Evolutionary conservation across 257 asterid genomes (phyloP).

Genomic region (Penstemon davidsonii): DNA sequence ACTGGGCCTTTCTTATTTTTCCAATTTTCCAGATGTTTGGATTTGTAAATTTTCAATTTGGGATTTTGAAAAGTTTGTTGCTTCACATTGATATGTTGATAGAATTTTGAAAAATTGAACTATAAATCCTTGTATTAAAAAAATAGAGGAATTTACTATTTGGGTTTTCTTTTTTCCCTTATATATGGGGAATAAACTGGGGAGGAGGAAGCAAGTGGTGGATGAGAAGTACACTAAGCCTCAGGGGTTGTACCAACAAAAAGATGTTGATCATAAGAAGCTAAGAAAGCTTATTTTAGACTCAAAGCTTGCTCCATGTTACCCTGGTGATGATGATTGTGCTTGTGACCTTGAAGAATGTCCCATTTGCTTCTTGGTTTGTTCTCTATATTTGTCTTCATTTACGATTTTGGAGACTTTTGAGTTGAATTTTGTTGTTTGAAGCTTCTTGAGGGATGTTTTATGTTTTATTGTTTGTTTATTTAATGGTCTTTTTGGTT

Average conservation of each 20-base stretch:
- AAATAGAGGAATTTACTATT: too few relatives aligned
- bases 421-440: too few relatives aligned
- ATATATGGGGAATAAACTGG: slow-evolving; percentile 95
- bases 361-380: slow-evolving; percentile 99
- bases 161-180: slow-evolving; percentile 28
- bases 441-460: too few relatives aligned
- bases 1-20: slow-evolving; percentile 25
- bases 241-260: slow-evolving; percentile 95
- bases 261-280: slow-evolving; percentile 97
- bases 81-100: slow-evolving; percentile 28
- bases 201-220: slow-evolving; percentile 91
- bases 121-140: too few relatives aligned
- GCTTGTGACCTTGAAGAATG: slow-evolving; percentile 88
- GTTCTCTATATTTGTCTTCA: slow-evolving; percentile 28
- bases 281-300: slow-evolving; percentile 89
- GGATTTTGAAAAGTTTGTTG: slow-evolving; percentile 24
- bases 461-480: too few relatives aligned
- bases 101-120: slow-evolving; percentile 31
- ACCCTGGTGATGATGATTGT: slow-evolving; percentile 92
- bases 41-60: slow-evolving; percentile 28
- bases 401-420: too few relatives aligned
- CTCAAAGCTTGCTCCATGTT: slow-evolving; percentile 97
- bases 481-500: background rate
- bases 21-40: slow-evolving; percentile 25
- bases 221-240: slow-evolving; percentile 99